Evolutionary conservation across 192 early-diverging fungal genomes (phyloP).

Genomic region (Backusella macrospora): DNA sequence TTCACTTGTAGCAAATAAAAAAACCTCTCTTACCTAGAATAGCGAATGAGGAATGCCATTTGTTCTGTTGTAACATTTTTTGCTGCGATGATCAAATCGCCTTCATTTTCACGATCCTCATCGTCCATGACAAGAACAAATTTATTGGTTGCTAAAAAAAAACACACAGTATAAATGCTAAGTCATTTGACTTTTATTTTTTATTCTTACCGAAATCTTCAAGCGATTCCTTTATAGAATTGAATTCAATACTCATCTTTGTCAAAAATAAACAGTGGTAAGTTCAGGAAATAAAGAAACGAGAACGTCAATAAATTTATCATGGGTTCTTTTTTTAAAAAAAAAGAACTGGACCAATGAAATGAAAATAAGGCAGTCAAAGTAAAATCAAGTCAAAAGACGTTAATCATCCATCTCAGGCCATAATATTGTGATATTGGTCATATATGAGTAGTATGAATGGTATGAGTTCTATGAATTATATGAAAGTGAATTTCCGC

Average conservation of each 20-base stretch:
- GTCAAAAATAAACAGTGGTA: background rate
- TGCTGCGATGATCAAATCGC: conserved; percentile 97
- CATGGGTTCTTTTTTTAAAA: background rate
- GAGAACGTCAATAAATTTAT: too few relatives aligned
- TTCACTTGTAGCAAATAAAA: background rate
- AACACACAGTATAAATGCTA: background rate
- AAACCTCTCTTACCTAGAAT: conserved; percentile 69
- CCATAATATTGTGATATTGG: too few relatives aligned
- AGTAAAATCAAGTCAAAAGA: too few relatives aligned
- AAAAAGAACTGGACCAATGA: too few relatives aligned
- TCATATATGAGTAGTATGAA: too few relatives aligned
- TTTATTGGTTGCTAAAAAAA: conserved; percentile 67
- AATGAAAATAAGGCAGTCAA: too few relatives aligned
- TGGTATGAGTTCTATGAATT: too few relatives aligned
- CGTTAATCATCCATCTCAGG: too few relatives aligned
- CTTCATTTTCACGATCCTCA: conserved; percentile 99
- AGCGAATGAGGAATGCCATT: conserved; percentile 94
- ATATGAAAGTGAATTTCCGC: too few relatives aligned
- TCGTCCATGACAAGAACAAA: conserved; percentile 95
- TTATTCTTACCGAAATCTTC: conserved; percentile 59
- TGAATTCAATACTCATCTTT: conserved; percentile 47
- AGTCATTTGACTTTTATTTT: background rate
- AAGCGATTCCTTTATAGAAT: conserved; percentile 68
- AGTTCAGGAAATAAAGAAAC: background rate
- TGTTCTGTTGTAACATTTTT: conserved; percentile 90